Conservation (phyloP, 805 yeast species). For the Cyberlindnera suaveolens region DNA sequence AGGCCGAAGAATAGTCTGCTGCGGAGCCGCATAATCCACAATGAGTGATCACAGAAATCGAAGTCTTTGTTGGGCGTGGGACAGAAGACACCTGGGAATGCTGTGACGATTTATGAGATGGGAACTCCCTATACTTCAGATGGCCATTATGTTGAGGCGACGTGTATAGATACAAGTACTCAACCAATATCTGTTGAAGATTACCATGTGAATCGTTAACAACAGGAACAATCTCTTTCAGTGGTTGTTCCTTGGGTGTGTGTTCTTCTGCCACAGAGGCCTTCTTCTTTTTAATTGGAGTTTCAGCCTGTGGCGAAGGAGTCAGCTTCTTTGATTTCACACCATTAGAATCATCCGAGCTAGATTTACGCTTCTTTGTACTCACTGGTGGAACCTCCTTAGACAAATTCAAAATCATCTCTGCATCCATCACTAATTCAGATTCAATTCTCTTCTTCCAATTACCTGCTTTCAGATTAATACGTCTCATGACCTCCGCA, state of each 20-base stretch:
- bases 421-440: slow-evolving; percentile 61
- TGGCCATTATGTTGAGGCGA: slow-evolving; percentile 1
- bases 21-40: slow-evolving; percentile 56
- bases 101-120: too few relatives aligned
- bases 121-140: not conserved
- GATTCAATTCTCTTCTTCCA: slow-evolving; percentile 61
- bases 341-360: not conserved
- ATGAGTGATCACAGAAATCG: slow-evolving; percentile 10
- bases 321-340: slow-evolving; percentile 15
- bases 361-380: slow-evolving; percentile 1
- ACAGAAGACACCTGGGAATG: not conserved
- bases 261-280: not conserved
- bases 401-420: slow-evolving; percentile 32
- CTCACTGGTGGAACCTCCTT: slow-evolving; percentile 2
- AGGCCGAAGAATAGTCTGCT: slow-evolving; percentile 32
- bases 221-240: not conserved
- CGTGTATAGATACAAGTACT: not conserved
- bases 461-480: slow-evolving; percentile 35
- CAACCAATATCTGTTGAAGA: not conserved
- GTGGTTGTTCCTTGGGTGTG: not conserved
- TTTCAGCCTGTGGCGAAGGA: not conserved
- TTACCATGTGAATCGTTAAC: not conserved
- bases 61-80: not conserved
- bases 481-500: slow-evolving; percentile 48
- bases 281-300: slow-evolving; percentile 1